A percentile compares a stretch with the other conserved stretches of the same genome.
These are phyloP conservation scores for Penicillium alfredii DNA, from an alignment of 495 filamentous ascomycete genomes.

Conservation along the genomic window DNA sequence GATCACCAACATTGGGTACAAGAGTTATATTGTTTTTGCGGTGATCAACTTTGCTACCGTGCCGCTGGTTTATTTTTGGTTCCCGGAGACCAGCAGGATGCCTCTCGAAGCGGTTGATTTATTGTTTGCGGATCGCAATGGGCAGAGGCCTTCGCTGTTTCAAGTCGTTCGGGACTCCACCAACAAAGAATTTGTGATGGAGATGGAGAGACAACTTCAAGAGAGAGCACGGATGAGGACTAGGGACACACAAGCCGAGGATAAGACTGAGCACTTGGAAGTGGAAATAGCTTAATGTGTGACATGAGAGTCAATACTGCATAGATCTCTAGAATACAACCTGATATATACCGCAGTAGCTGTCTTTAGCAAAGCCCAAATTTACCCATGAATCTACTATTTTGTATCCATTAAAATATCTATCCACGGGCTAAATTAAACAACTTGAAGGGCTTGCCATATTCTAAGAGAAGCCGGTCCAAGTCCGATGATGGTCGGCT, in stretches of 20 bases:
- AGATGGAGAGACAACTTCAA: slow-evolving; percentile 9
- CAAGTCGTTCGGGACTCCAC: slow-evolving; percentile 12
- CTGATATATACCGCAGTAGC: too few relatives aligned
- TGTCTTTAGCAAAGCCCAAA: not conserved
- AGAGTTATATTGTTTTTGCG: slow-evolving; percentile 50
- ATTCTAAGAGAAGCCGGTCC: too few relatives aligned
- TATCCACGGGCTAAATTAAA: too few relatives aligned
- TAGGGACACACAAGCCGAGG: not conserved
- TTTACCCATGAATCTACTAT: not conserved
- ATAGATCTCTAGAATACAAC: too few relatives aligned
- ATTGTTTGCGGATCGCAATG: slow-evolving; percentile 14
- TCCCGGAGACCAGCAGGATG: slow-evolving; percentile 47
- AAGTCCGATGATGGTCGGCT: too few relatives aligned
- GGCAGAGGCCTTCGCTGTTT: slow-evolving; percentile 12
- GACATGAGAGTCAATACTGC: too few relatives aligned
- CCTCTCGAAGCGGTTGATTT: slow-evolving; percentile 10
- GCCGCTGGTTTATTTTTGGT: slow-evolving; percentile 56
- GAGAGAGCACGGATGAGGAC: slow-evolving; percentile 9
- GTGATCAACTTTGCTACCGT: slow-evolving; percentile 21
- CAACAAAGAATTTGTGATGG: slow-evolving; percentile 10
- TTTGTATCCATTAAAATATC: too few relatives aligned
- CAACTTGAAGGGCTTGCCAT: too few relatives aligned
- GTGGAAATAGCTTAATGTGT: slow-evolving; percentile 2
- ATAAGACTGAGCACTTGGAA: slow-evolving; percentile 2
- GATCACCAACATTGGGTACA: slow-evolving; percentile 45